Base-by-base conservation (phyloP, 2,329 filamentous ascomycete species). In the Hypoxylon sp. region DNA sequence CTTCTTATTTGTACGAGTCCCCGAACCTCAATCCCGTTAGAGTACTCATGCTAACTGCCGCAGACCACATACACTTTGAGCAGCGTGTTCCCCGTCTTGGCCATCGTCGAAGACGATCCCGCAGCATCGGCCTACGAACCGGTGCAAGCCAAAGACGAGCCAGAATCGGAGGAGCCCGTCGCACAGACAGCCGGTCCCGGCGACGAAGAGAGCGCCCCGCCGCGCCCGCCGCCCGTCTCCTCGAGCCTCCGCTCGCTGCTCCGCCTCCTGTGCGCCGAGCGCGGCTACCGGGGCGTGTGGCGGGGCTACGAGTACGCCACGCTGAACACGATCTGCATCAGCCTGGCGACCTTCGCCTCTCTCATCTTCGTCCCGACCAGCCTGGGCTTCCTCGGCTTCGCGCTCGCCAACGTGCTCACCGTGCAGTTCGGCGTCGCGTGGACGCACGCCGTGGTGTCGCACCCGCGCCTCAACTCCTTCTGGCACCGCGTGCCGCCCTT, bases 391-490 rank as follows among this genome's bases (percentile, higher is more conserved):
- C 15, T 89, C 51, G 77, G 78, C 47, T 79, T 81, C 54, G 78
- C 87, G 47, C 54, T 88, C 43, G 79, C 84, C 18, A 79, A 82
- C 42, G 74, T 93, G 31, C 72, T 83, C 21, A 78, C 89, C 42
- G 82, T 88, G 38, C 88, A 88, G 69, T 72, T 93, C 58, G 81
- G 84, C 71, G 83, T 92, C 65, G 82, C 84, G 48, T 96, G 92
- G 91, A 89, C 91, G 3, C 91, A 96, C 73, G 86, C 89, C 67
- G 84, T 95, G 70, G 90, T 97, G 69, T 86, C 90, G 1, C 80
- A 85, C 55, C 84, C 86, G 1, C 86, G 82, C 48, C 69, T 78
- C 26, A 81, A 83, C 70, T 76, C 77, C 65, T 90, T 88, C 79
- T 88, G 82, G 74, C 77, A 79, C 65, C 88, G 90, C 55, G 80